A percentile compares a stretch with the other conserved stretches of the same genome.
phyloP scores from a whole-genome alignment of 306 rosid genomes.

The Rosa chinensis region DNA sequence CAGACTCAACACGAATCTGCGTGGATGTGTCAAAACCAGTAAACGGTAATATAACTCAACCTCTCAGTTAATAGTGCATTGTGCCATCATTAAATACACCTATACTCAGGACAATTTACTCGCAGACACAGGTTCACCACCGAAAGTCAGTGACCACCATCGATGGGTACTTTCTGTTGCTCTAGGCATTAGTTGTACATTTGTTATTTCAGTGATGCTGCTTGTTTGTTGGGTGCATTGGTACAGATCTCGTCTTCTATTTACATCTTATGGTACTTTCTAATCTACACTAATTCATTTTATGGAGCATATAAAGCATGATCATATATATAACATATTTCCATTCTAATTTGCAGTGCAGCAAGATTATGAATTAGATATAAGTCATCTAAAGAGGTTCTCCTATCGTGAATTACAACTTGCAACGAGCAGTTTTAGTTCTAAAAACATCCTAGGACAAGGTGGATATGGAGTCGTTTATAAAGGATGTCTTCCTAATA shows the following conservation, averaged over 20 bases:
- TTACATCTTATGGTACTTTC: slow-evolving; percentile 79
- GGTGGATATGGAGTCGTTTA: slow-evolving; percentile 96
- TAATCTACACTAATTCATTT: slow-evolving; percentile 17
- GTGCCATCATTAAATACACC: slow-evolving; percentile 10
- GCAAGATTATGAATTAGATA: slow-evolving; percentile 84
- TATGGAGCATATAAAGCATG: not conserved
- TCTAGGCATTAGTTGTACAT: slow-evolving; percentile 71
- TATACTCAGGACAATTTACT: slow-evolving; percentile 19
- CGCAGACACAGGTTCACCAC: slow-evolving; percentile 59
- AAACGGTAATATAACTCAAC: slow-evolving; percentile 54
- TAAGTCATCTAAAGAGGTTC: slow-evolving; percentile 85
- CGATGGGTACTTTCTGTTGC: slow-evolving; percentile 67
- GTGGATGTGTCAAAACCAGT: slow-evolving; percentile 51
- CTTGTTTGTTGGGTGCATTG: slow-evolving; percentile 73
- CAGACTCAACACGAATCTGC: slow-evolving; percentile 51
- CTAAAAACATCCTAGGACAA: slow-evolving; percentile 79
- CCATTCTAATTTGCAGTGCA: slow-evolving; percentile 62
- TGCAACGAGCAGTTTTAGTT: slow-evolving; percentile 80
- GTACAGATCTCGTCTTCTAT: slow-evolving; percentile 71
- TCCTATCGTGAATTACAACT: slow-evolving; percentile 81
- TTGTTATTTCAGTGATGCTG: slow-evolving; percentile 61
- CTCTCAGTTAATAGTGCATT: slow-evolving; percentile 6
- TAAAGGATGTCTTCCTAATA: slow-evolving; percentile 88
- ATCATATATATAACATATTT: not conserved
- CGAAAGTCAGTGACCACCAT: slow-evolving; percentile 40